phyloP scores from a whole-genome alignment of 2,329 filamentous ascomycete genomes.

The Penicillium sp. region DNA sequence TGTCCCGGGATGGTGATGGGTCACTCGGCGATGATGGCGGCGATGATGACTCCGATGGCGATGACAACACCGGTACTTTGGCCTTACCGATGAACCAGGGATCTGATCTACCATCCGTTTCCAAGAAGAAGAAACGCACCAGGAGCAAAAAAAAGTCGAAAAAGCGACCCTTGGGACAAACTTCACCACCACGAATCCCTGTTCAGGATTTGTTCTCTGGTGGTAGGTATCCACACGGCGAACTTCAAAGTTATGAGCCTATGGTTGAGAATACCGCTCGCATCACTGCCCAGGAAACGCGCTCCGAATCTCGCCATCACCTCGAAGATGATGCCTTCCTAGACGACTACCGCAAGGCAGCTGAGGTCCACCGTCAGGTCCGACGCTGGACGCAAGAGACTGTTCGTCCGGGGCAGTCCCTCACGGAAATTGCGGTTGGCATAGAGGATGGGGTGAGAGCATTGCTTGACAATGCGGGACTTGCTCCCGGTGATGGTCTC shows the following conservation, averaged over 20 bases:
- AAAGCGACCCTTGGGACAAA: conserved; percentile 41
- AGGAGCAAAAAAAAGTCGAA: conserved; percentile 51
- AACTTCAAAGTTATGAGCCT: conserved; percentile 45
- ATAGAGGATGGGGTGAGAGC: conserved; percentile 58
- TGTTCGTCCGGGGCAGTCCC: conserved; percentile 52
- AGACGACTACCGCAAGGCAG: conserved; percentile 57
- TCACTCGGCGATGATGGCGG: conserved; percentile 37
- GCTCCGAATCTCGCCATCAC: conserved; percentile 42
- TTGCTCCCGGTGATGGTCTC: conserved; percentile 54
- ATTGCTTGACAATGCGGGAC: conserved; percentile 52
- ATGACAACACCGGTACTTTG: conserved; percentile 15
- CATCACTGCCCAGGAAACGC: conserved; percentile 51
- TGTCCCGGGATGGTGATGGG: conserved; percentile 47
- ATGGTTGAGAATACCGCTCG: conserved; percentile 47
- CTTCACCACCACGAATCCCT: conserved; percentile 49
- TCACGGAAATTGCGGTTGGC: conserved; percentile 53
- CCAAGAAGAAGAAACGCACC: conserved; percentile 41
- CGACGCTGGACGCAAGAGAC: conserved; percentile 52
- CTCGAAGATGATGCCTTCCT: conserved; percentile 52
- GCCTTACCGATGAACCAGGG: conserved; percentile 21
- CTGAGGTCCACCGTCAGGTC: conserved; percentile 59
- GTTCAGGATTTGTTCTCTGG: conserved; percentile 49
- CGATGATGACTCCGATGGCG: conserved; percentile 22
- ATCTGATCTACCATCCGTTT: conserved; percentile 41
- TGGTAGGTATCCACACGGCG: conserved; percentile 48